Percentiles rank a stretch among this genome's conserved stretches.
Conservation (phyloP, 371 early-diverging fungal genomes). For the Mucor irregularis region DNA sequence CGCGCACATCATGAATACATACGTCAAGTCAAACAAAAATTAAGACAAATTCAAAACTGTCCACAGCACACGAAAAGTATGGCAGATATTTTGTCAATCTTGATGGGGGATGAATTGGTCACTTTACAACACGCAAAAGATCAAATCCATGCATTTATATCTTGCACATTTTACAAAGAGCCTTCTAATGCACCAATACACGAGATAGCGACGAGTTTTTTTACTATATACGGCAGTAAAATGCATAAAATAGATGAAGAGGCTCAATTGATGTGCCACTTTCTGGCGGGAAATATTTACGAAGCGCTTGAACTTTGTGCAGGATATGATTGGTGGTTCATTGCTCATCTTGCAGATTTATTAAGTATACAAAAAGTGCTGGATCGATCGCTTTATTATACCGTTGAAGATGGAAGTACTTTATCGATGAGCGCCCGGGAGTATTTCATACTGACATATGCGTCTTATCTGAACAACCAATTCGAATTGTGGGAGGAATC, state of each 20-base stretch:
- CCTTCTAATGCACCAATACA: background rate
- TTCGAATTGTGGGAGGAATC: slow-evolving; percentile 3
- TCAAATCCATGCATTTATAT: slow-evolving; percentile 9
- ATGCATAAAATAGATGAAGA: too few species aligned
- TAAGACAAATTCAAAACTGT: background rate
- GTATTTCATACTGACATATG: slow-evolving; percentile 12
- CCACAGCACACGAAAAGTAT: background rate
- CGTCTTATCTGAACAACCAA: slow-evolving; percentile 5
- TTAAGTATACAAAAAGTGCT: slow-evolving; percentile 3
- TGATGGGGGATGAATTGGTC: background rate
- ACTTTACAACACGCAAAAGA: slow-evolving; percentile 1
- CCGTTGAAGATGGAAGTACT: background rate
- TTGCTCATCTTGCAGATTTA: slow-evolving; percentile 15
- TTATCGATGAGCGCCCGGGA: background rate
- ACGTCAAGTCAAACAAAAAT: background rate
- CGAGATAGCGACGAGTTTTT: background rate
- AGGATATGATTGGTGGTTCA: slow-evolving; percentile 17
- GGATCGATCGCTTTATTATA: background rate
- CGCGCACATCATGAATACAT: background rate
- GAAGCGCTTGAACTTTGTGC: slow-evolving; percentile 1
- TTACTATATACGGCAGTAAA: too few species aligned
- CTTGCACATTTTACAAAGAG: background rate
- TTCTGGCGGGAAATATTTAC: slow-evolving; percentile 2
- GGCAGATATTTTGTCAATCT: background rate
- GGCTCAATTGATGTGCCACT: background rate